Base-by-base conservation (phyloP, 352 stramenopile genomes). In the Phytophthora vignae region DNA sequence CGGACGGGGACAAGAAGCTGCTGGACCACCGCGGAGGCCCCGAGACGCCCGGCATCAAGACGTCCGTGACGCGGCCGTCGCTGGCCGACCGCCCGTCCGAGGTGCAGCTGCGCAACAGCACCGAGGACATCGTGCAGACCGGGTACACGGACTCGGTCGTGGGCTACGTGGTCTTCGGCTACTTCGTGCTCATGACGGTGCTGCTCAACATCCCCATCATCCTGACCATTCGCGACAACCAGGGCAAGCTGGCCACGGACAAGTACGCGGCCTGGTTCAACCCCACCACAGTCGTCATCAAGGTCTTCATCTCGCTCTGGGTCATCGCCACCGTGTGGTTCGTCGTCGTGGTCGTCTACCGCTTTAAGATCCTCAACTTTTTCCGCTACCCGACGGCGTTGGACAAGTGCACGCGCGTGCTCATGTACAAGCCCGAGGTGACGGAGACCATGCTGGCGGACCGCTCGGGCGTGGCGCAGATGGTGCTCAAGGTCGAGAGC, bases 221-320 rank as follows among this genome's bases (percentile, higher is more conserved):
- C 29, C 66, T 88, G 8, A 70, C 75, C 31, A 90, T 86, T 40
- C 72, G 73, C 22, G 84, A 92, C 67, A 88, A 89, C 67, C 83
- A 85, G 63, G 79, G 79, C 55, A 80, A 87, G 52, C 79, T 87
- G 21, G 67, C 73, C 8, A 79, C 74, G 5, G 74, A 80, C 57
- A 69, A 66, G 21, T 89, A 83, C 77, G 69, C 69, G 17, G 71
- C 75, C 12, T 82, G 87, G 73, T 91, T 93, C 61, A 75, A 89
- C 63, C 71, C 77, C 25, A 71, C 71, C 1, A 81, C 81, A 4
- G 80, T 79, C 2, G 64, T 91, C 27, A 87, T 92, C 50, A 80
- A 87, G 63, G 83, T 87, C 12, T 90, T 88, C 55, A 89, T 93
- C 55, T 71, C 76, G 50, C 67, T 82, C 2, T 93, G 85, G 85